Evolutionary conservation across 2,329 filamentous ascomycete species (phyloP), one percentile per base, ranked within the genome.

Genomic region (Mycosphaerella sp.): DNA sequence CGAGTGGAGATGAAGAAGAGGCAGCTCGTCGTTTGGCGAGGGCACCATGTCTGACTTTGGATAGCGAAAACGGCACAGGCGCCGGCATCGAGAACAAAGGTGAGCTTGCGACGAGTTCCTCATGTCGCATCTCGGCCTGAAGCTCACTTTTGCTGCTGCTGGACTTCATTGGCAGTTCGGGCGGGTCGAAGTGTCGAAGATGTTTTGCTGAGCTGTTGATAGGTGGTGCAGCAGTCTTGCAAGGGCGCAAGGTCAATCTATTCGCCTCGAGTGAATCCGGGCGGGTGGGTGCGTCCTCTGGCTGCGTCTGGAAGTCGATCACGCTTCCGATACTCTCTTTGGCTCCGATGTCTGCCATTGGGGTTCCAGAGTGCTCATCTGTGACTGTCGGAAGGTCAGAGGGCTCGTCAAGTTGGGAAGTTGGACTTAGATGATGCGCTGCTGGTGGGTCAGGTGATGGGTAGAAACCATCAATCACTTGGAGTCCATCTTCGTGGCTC

Each of bases 111-210:
- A 47, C 36, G 14, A 23, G 32, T 43, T 59, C 57, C 39, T 57
- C 57, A n/a, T 48, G 29, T 21, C 54, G 56, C 59, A 61, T 61
- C 38, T 61, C 59, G 5, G 51, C 59, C n/a, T 61, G 56, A 31
- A 61, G 31, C 26, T 51, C 36, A n/a, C 52, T 51, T 9, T 45
- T 50, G 14, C 54, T 49, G 45, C 54, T 48, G 34, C 56, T 61
- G 6, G 59, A 54, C 12, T 46, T 7, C 31, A 43, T 46, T 23
- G 17, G 48, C 11, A 50, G 34, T 12, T 23, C 43, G 7, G 36
- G 48, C 14, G 31, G 32, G 21, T 14, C 34, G 41, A 32, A 10
- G 43, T 43, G 12, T 38, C 14, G 9, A 7, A 21, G n/a, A 3
- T 11, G 26, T 26, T 9, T 29, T 21, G 34, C 40, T 40, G 42